Evolutionary conservation across 441 rosid species (phyloP).

Genomic region (Gossypium schwendimanii): DNA sequence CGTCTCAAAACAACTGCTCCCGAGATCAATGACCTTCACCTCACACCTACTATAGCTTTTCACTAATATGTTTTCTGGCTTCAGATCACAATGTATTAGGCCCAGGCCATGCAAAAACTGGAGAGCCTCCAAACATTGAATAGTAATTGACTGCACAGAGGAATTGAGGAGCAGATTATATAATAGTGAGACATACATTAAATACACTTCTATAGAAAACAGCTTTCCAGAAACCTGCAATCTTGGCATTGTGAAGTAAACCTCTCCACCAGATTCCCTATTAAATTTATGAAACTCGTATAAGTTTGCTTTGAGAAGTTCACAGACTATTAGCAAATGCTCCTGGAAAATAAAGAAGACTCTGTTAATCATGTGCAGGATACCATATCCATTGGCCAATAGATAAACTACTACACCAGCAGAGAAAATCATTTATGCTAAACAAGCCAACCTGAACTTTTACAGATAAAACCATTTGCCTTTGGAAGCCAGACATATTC

Average conservation of each 20-base stretch:
- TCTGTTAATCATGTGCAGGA: not conserved
- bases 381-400: not conserved
- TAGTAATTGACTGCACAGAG: slow-evolving; percentile 76
- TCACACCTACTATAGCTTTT: slow-evolving; percentile 97
- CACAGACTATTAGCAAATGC: slow-evolving; percentile 91
- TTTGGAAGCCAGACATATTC: not conserved
- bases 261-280: slow-evolving; percentile 98
- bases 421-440: not conserved
- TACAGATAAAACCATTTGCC: not conserved
- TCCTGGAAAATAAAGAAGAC: slow-evolving; percentile 46
- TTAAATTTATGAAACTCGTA: slow-evolving; percentile 96
- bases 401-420: not conserved
- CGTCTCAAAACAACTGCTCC: slow-evolving; percentile 98
- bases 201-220: slow-evolving; percentile 17
- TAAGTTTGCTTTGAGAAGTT: slow-evolving; percentile 92
- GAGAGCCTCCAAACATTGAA: slow-evolving; percentile 93
- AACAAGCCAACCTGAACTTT: not conserved
- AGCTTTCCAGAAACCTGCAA: slow-evolving; percentile 59
- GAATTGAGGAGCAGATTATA: slow-evolving; percentile 25
- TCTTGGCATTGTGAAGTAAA: slow-evolving; percentile 98
- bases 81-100: slow-evolving; percentile 87
- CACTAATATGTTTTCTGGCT: slow-evolving; percentile 94
- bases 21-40: slow-evolving; percentile 94
- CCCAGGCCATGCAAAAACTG: slow-evolving; percentile 86
- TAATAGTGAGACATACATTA: slow-evolving; percentile 10